These are phyloP conservation scores for Amanita exitialis DNA, from an alignment of 768 basidiomycete genomes.

Conservation along the genomic window DNA sequence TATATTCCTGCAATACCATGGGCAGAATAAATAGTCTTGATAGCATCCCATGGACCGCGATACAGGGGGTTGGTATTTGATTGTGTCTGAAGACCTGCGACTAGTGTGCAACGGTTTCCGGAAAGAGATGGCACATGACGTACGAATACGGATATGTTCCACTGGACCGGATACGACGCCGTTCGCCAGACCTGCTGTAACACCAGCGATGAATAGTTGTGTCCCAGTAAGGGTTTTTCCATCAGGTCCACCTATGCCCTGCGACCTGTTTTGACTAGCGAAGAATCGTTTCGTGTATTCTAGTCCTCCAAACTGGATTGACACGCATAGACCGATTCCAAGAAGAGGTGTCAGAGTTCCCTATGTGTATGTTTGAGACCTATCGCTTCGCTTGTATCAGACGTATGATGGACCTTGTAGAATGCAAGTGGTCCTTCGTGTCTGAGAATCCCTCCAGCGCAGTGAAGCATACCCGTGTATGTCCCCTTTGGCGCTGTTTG, in stretches of 20 bases:
- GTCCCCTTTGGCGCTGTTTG: conserved; percentile 90
- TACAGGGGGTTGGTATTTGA: conserved; percentile 68
- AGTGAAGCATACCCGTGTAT: conserved; percentile 79
- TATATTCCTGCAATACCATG: conserved; percentile 81
- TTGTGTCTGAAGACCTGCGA: conserved; percentile 83
- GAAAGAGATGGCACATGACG: conserved; percentile 17
- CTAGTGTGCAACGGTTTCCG: conserved; percentile 1
- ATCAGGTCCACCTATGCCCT: conserved; percentile 54
- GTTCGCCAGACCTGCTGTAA: conserved; percentile 83
- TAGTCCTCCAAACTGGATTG: conserved; percentile 90
- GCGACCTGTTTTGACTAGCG: conserved; percentile 44
- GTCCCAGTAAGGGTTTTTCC: conserved; percentile 46
- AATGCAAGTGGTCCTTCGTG: conserved; percentile 91
- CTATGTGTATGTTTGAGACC: conserved; percentile 25
- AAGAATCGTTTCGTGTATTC: conserved; percentile 82
- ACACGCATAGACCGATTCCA: conserved; percentile 91
- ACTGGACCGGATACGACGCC: conserved; percentile 92
- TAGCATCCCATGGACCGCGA: conserved; percentile 79
- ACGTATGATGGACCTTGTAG: conserved; percentile 61
- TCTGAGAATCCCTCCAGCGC: conserved; percentile 82
- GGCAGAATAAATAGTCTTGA: conserved; percentile 67
- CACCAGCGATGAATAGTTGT: conserved; percentile 72
- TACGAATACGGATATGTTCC: conserved; percentile 94
- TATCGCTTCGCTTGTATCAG: background rate
- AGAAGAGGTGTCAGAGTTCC: conserved; percentile 85